Conservation (phyloP, 495 filamentous ascomycete genomes). For the Penicillium turbatum region DNA sequence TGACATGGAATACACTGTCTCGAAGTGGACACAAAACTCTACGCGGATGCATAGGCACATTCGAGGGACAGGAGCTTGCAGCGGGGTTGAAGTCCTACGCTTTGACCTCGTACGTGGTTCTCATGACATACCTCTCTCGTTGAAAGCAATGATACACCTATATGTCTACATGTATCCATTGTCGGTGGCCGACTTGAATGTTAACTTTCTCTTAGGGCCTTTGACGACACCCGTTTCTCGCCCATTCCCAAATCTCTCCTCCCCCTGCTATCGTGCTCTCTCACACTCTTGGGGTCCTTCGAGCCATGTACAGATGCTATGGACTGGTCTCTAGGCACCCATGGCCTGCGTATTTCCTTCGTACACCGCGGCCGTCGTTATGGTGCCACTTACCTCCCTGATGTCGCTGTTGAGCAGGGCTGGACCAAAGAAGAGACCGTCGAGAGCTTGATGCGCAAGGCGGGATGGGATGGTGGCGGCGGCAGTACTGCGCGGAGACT, state of each 20-base stretch:
- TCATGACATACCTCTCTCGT: not conserved
- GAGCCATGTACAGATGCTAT: slow-evolving; percentile 66
- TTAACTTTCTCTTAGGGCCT: slow-evolving; percentile 51
- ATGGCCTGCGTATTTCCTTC: slow-evolving; percentile 79
- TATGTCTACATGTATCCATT: not conserved
- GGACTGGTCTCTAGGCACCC: slow-evolving; percentile 81
- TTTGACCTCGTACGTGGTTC: slow-evolving; percentile 64
- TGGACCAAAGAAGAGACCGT: slow-evolving; percentile 95
- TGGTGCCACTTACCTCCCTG: slow-evolving; percentile 81
- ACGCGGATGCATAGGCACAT: slow-evolving; percentile 95
- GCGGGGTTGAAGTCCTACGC: slow-evolving; percentile 75
- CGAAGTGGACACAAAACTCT: slow-evolving; percentile 60
- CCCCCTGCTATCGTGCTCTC: slow-evolving; percentile 59
- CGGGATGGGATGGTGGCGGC: slow-evolving; percentile 61
- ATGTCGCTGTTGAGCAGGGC: slow-evolving; percentile 86
- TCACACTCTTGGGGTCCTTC: slow-evolving; percentile 74
- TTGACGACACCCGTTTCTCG: slow-evolving; percentile 80
- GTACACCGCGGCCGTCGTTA: slow-evolving; percentile 56
- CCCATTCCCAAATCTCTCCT: slow-evolving; percentile 69
- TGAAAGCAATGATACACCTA: not conserved
- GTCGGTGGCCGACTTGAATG: too few relatives aligned
- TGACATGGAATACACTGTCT: slow-evolving; percentile 86
- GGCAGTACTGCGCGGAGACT: slow-evolving; percentile 50
- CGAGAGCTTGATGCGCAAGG: slow-evolving; percentile 87
- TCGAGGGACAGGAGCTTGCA: slow-evolving; percentile 71